Conservation (phyloP, 805 yeast genomes). For the Pichia kluyveri region DNA sequence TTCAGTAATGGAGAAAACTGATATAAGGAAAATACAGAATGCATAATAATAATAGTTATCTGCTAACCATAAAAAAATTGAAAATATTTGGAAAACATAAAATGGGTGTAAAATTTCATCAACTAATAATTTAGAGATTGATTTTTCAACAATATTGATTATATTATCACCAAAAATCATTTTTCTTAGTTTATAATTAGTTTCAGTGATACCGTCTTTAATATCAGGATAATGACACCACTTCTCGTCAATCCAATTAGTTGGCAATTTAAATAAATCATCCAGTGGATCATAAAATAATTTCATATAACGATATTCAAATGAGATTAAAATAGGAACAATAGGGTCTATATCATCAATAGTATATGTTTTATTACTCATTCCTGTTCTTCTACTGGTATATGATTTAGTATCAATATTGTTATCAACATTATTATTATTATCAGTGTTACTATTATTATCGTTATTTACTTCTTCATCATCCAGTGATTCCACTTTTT, state of each 20-base stretch:
- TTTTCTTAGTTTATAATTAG: slow-evolving; percentile 56
- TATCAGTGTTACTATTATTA: slow-evolving; percentile 8
- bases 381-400: slow-evolving; percentile 9
- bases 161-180: slow-evolving; percentile 71
- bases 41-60: slow-evolving; percentile 95
- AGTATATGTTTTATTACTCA: slow-evolving; percentile 5
- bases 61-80: slow-evolving; percentile 82
- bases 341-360: slow-evolving; percentile 45
- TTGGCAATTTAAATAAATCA: slow-evolving; percentile 75
- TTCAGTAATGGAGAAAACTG: slow-evolving; percentile 68
- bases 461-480: slow-evolving; percentile 4
- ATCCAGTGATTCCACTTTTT: slow-evolving; percentile 9
- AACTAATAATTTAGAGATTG: slow-evolving; percentile 52
- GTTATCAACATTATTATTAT: too few relatives aligned
- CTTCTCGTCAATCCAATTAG: slow-evolving; percentile 74
- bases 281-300: slow-evolving; percentile 80
- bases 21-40: slow-evolving; percentile 78
- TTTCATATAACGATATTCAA: slow-evolving; percentile 76
- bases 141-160: slow-evolving; percentile 67
- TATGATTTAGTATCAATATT: not conserved
- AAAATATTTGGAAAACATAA: slow-evolving; percentile 88
- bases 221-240: slow-evolving; percentile 59
- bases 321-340: slow-evolving; percentile 59
- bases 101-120: slow-evolving; percentile 95
- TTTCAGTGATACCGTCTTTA: slow-evolving; percentile 64